These are phyloP conservation scores for Micractinium sp. DNA, from an alignment of 139 green algal genomes.

Conservation along the genomic window DNA sequence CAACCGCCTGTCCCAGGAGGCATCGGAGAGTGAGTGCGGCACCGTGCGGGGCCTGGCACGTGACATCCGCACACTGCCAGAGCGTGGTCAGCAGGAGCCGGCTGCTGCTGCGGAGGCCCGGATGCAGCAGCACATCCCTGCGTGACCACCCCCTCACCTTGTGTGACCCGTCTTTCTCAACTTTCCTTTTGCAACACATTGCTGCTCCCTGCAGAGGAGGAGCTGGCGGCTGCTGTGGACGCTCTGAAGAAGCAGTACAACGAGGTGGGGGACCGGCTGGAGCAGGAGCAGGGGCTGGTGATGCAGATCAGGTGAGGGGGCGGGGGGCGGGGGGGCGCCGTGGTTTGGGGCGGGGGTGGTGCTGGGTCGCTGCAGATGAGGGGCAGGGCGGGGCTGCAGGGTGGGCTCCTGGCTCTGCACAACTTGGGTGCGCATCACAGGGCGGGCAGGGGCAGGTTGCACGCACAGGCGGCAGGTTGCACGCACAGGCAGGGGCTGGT, in stretches of 20 bases:
- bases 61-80: neutral
- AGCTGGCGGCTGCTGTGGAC: constrained; percentile 46
- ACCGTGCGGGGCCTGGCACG: neutral
- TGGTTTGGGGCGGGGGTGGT: too few species aligned
- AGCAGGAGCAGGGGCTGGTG: constrained; percentile 49
- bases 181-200: neutral
- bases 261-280: constrained; percentile 41
- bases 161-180: too few species aligned
- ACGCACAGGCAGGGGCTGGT: too few species aligned
- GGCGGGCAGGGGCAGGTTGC: too few species aligned
- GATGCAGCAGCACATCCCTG: too few species aligned
- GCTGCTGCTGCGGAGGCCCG: too few species aligned
- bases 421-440: too few species aligned
- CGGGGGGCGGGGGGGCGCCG: neutral
- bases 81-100: neutral
- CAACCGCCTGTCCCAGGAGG: constrained; percentile 39
- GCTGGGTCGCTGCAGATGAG: too few species aligned
- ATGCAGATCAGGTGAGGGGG: constrained; percentile 29
- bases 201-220: constrained; percentile 6
- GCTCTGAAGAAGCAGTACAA: constrained; percentile 47
- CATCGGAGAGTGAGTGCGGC: constrained; percentile 32
- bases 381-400: too few species aligned
- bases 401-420: too few species aligned
- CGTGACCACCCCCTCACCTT: too few species aligned
- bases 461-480: too few species aligned